Base-by-base conservation (phyloP, 2,329 filamentous ascomycete species). In the Colletotrichum agaves region DNA sequence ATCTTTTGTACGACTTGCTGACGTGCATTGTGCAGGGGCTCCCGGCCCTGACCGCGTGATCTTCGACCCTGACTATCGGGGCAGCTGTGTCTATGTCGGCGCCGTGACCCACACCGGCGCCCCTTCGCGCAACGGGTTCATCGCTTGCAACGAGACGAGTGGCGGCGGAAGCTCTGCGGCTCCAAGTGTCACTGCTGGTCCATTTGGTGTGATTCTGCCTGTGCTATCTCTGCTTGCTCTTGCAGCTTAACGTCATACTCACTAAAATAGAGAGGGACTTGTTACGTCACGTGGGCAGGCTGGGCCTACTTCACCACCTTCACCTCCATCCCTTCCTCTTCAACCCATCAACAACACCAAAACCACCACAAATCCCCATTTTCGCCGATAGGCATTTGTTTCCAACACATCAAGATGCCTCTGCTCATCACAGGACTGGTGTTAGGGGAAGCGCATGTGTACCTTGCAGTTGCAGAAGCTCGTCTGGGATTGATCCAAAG, bases 51-150 rank as follows among this genome's bases (percentile, higher is more conserved):
- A 92, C 75, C 87, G 90, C 56, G 87, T 92, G 60, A 76, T 92
- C 10, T 88, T 92, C 79, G 90, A 88, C 74, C 81, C 74, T 0
- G 13, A 52, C 6, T 56, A 65, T 47, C 61, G 23, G 21, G 35
- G 55, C 55, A 69, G 78, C 15, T 86, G 89, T 72, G 67, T 84
- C 64, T 83, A 87, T 49, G 90, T 88, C 13, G 90, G 89, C 41
- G 80, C 85, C 31, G 91, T 93, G 70, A 93, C 91, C 0, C 91
- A 93, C 74, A 91, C 88, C 21, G 90, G 90, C 31, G 90, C 90
- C 17, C 87, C 84, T 57, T 88, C 23, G 21, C 65, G 88, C 7
- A 89, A 92, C 76, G 82, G 85, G 78, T 93, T 93, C 78, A 88
- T 92, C 63, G 85, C 82, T n/a, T 92, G 90, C 77, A 68, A 65